Evolutionary conservation across 345 rosid genomes (phyloP), one percentile per base, ranked within the genome.

Genomic region (Limnanthes douglasii): DNA sequence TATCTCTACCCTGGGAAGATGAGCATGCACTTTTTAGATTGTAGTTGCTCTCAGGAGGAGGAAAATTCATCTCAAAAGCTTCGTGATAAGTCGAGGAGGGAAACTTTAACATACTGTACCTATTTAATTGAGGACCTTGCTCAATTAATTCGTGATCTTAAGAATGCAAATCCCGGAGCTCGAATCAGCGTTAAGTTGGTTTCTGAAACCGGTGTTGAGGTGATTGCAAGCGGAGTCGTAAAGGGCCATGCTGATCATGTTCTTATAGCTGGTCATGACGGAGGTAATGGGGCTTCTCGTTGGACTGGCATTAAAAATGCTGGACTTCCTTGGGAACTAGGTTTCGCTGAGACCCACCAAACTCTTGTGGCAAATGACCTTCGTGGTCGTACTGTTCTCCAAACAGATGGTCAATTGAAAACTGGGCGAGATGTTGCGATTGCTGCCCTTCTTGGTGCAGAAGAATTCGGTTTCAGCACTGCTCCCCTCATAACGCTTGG

Each of bases 261-360:
- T 40, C 55, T 92, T 54, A 92, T 92, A 52, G 64, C 99, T 3
- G 99, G 99, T 53, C 99, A 92, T 48, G 99, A 92, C 59, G 99
- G 99, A 46, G 99, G 99, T 49, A 92, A 96, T 5, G 99, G 99
- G 35, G 99, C 99, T 22, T 81, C 99, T 48, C 63, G 99, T 13
- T 92, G 99, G 99, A 92, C 99, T 4, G 99, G 99, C 52, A 92
- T 92, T 5, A 92, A 92, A 66, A 85, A 69, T 43, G 96, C 99
- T 37, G 99, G 99, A 32, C 93, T 92, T 15, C 99, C 99, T 2
- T 92, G 99, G 99, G 99, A 92, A 41, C 75, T 92, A 36, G 99
- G 99, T 60, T 69, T 92, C 58, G 96, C 95, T 11, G 99, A 92
- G 70, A 92, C 99, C 12, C 99, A 92, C 43, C 99, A 92, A 63